Evolutionary conservation across 495 filamentous ascomycete genomes (phyloP).

Genomic region (Neurospora sp.): DNA sequence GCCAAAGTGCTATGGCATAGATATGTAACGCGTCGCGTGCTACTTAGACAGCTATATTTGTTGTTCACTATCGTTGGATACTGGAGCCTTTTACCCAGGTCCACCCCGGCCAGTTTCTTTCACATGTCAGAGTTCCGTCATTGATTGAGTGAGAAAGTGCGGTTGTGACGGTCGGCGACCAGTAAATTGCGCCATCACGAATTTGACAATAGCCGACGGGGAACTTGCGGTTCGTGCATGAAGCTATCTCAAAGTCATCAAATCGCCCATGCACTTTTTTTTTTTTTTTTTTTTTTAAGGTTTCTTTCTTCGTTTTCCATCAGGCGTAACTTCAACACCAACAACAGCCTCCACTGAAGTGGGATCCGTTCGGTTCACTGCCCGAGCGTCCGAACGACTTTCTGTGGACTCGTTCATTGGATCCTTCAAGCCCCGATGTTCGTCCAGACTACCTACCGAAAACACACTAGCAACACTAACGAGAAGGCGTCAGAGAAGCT

Average conservation of each 20-base stretch:
- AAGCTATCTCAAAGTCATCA: neutral
- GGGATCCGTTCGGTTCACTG: neutral
- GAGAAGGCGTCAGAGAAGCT: neutral
- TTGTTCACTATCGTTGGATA: neutral
- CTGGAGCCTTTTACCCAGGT: neutral
- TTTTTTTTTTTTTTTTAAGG: neutral
- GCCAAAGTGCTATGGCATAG: neutral
- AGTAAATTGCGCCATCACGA: neutral
- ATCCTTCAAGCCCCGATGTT: neutral
- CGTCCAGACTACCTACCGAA: neutral
- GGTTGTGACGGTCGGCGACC: neutral
- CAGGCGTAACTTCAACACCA: neutral
- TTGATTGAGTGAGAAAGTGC: neutral
- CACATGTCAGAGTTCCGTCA: neutral
- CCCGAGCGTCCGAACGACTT: neutral
- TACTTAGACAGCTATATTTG: neutral
- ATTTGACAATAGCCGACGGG: neutral
- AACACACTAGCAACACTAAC: neutral
- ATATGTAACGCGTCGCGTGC: neutral
- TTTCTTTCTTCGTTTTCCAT: neutral
- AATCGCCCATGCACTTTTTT: neutral
- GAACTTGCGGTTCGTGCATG: neutral
- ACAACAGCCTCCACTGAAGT: neutral
- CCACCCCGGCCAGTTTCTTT: neutral
- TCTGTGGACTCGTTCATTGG: neutral